Percentiles rank a stretch among this genome's conserved stretches.
Evolutionary conservation across 225 moss, liverwort and hornwort species (phyloP).

Genomic region (Thuidium tamariscinum): DNA sequence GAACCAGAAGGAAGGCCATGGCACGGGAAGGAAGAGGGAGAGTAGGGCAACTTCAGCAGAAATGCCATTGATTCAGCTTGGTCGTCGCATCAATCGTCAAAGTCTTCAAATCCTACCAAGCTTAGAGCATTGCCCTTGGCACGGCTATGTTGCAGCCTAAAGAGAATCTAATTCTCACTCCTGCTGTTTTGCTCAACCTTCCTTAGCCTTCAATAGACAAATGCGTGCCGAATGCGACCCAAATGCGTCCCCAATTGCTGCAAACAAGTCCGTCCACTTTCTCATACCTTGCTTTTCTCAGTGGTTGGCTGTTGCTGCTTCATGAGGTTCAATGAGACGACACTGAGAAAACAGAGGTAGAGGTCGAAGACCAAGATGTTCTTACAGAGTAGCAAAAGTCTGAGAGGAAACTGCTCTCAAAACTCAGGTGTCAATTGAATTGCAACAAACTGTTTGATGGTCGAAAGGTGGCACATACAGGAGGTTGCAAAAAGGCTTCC

Average conservation of each 20-base stretch:
- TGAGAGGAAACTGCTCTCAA: not conserved
- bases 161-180: not conserved
- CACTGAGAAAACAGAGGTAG: not conserved
- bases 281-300: not conserved
- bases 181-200: not conserved
- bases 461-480: not conserved
- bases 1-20: not conserved
- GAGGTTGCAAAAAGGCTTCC: not conserved
- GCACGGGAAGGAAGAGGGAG: not conserved
- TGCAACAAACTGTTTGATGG: not conserved
- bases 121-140: not conserved
- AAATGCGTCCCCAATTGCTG: not conserved
- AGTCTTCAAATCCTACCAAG: not conserved
- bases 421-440: not conserved
- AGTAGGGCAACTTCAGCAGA: not conserved
- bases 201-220: not conserved
- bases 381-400: too few species aligned
- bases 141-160: not conserved
- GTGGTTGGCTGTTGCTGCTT: not conserved
- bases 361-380: not conserved
- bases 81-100: not conserved
- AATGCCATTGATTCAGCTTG: not conserved
- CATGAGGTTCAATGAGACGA: not conserved
- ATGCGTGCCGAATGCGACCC: not conserved
- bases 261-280: not conserved